Evolutionary conservation across 106 monocot genomes (phyloP).

Genomic region (Dendrobium catenatum): DNA sequence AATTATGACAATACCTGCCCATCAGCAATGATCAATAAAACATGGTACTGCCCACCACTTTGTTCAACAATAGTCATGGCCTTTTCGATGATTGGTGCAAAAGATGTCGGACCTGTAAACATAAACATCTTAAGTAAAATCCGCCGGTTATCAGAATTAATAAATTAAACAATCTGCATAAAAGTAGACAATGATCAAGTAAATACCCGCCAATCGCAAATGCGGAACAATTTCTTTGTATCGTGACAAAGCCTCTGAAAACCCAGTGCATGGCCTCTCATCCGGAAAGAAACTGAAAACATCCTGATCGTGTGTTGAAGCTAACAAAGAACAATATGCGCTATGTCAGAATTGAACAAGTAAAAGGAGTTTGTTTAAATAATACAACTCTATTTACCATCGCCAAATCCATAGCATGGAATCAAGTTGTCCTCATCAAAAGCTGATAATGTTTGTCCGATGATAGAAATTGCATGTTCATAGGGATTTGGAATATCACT

Average conservation of each 20-base stretch:
- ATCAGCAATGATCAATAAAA: conserved; percentile 85
- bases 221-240: conserved; percentile 48
- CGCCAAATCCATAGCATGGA: conserved; percentile 86
- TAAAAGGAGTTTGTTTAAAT: not conserved
- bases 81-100: conserved; percentile 81
- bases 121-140: not conserved
- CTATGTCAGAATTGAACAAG: not conserved
- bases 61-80: conserved; percentile 67
- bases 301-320: conserved; percentile 49
- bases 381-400: conserved; percentile 35
- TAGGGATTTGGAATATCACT: conserved; percentile 56
- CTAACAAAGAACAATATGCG: conserved; percentile 21
- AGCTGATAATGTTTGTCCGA: conserved; percentile 54
- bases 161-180: not conserved
- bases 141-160: not conserved
- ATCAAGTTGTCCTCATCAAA: conserved; percentile 88
- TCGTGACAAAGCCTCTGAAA: conserved; percentile 30
- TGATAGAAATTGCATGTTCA: conserved; percentile 80
- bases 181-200: not conserved
- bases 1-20: conserved; percentile 53
- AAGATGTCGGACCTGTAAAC: conserved; percentile 63
- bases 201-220: conserved; percentile 39
- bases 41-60: conserved; percentile 80
- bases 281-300: conserved; percentile 56
- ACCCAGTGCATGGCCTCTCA: conserved; percentile 44